Base-by-base conservation (phyloP, 2,329 filamentous ascomycete species). In the Elsinoe australis region DNA sequence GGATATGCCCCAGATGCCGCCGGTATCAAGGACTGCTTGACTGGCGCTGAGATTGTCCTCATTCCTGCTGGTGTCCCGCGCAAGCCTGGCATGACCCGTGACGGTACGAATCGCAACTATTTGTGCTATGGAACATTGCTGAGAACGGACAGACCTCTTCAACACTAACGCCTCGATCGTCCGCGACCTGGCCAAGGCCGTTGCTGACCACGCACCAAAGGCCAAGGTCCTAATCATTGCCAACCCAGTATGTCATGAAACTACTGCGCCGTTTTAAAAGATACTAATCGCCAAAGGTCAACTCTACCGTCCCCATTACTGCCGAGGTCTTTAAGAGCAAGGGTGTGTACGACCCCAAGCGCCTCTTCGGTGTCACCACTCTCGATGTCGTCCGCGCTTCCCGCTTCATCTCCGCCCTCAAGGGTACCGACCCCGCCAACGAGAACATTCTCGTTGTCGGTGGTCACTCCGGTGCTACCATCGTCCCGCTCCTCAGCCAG, bases 161-260 rank as follows among this genome's bases (percentile, higher is more conserved):
- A 96, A 96, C 83, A 98, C 90, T 79, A 98, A 98, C 73, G 92
- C 92, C 71, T 94, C 87, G 68, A 98, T 98, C 70, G 92, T 98
- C 69, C 89, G 90, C 66, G 92, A 96, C 73, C 82, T 98, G 58
- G 89, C 90, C 74, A 94, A 95, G 81, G 89, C 88, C 63, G 82
- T 81, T 65, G 92, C 92, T 64, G 82, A 94, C 64, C 79, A 86
- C 60, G 79, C 83, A 66, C 92, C 92, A 63, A 78, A 95, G 56
- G 92, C 92, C 71, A 94, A 94, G 75, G 78, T 96, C 70, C 82
- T 96, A 67, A 81, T 98, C 78, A 98, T 98, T 74, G 81, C 89
- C 72, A 98, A 98, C 83, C 92, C 92, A 54, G 89, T 80, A 72
- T 50, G 74, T 62, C 14, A 19, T 2, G 26, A n/a, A 6, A 28